Conservation (phyloP, 352 stramenopile genomes). For the Globisporangium cederbergense region DNA sequence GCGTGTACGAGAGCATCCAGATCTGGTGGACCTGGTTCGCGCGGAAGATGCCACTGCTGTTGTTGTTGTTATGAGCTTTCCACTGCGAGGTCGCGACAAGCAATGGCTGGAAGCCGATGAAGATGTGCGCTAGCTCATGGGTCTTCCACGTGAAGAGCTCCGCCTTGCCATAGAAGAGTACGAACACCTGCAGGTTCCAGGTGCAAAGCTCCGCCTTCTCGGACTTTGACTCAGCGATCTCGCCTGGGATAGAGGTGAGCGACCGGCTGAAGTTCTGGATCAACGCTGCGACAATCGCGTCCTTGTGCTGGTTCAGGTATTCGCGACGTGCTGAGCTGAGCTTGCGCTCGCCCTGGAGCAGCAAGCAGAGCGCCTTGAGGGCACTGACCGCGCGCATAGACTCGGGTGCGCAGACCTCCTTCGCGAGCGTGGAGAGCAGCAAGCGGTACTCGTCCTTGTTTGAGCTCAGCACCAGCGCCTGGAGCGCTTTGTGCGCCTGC, state of each 20-base stretch:
- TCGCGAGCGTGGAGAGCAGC: slow-evolving; percentile 48
- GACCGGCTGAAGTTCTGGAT: slow-evolving; percentile 43
- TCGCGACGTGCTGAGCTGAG: slow-evolving; percentile 44
- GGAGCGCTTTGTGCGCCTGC: slow-evolving; percentile 23
- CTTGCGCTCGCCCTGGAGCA: slow-evolving; percentile 66
- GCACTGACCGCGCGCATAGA: slow-evolving; percentile 41
- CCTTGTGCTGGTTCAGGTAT: slow-evolving; percentile 50
- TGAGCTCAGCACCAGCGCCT: slow-evolving; percentile 43
- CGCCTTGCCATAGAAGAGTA: slow-evolving; percentile 68
- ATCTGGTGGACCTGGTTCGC: slow-evolving; percentile 53
- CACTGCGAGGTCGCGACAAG: slow-evolving; percentile 27
- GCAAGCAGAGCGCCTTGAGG: slow-evolving; percentile 45
- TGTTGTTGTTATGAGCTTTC: neutral
- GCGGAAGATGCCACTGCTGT: slow-evolving; percentile 19
- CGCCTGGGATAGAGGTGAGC: slow-evolving; percentile 16
- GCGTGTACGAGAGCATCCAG: slow-evolving; percentile 74
- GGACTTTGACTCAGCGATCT: neutral
- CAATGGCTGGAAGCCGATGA: slow-evolving; percentile 65
- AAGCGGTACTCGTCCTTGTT: slow-evolving; percentile 77
- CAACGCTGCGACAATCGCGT: slow-evolving; percentile 38
- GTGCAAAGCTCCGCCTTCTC: slow-evolving; percentile 26
- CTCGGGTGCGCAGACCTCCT: slow-evolving; percentile 44
- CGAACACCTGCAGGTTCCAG: slow-evolving; percentile 60
- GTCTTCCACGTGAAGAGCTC: slow-evolving; percentile 81
- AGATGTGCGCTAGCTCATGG: slow-evolving; percentile 65